Base-by-base conservation (phyloP, 345 rosid genomes). In the Gynandropsis gynandra region DNA sequence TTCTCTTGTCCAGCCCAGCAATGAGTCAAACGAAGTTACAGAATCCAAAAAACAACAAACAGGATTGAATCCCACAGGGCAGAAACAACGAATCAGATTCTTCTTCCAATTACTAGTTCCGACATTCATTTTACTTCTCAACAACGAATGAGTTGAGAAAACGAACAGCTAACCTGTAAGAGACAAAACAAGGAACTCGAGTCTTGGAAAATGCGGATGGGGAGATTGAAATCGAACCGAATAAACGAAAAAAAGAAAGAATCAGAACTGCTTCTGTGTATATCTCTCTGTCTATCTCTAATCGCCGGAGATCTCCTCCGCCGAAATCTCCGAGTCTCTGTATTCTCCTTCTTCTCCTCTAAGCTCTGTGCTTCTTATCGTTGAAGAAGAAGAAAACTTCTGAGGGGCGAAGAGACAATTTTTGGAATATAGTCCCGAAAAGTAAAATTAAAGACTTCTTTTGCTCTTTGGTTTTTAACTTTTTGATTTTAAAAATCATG, bases 371-470 rank as follows among this genome's bases (percentile, higher is more conserved):
- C n/a, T n/a, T 55, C 38, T 63, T 33, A 49, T 63, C 47, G 57
- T 42, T 48, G 37, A 35, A 44, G n/a, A 18, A 43, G 60, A 43
- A 18, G 41, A 50, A 24, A 24, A 42, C 40, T 40, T 14, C 41
- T 7, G 42, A 11, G 1, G 42, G 56, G 54, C 45, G 50, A 47
- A 39, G 43, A 63, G 55, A 63, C 48, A 49, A 33, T 47, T 55
- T 1, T 33, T 7, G 33, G 13, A 64, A 37, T 57, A 43, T 50
- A 31, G 69, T 65, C 65, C 70, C 53, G 21, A 40, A 41, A 52
- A 38, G 61, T 53, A 56, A 57, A 50, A 39, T 19, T 8, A 56
- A 57, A 43, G 58, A 14, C 34, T 50, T 56, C 29, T 24, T 24
- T 24, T 24, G 29, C 16, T 21, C 35, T 54, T 62, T 62, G 29